Conservation (phyloP, 2,329 filamentous ascomycete genomes). For the Colletotrichum eremochloae region DNA sequence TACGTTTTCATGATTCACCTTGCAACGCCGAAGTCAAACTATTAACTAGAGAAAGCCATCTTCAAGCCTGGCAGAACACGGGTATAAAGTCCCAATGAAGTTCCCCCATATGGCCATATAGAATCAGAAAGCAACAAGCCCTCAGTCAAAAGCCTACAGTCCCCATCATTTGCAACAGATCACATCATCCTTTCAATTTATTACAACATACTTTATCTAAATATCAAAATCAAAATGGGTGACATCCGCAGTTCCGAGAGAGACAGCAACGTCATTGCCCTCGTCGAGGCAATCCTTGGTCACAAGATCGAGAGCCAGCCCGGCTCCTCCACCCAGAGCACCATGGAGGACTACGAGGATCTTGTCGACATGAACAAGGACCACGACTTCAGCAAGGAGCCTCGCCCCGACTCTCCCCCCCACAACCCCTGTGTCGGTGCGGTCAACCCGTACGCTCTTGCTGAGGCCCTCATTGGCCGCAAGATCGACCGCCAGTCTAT, state of each 20-base stretch:
- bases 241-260: slow-evolving; percentile 36
- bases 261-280: slow-evolving; percentile 44
- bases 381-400: slow-evolving; percentile 44
- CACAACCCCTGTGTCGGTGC: slow-evolving; percentile 56
- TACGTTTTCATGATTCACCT: slow-evolving; percentile 35
- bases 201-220: slow-evolving; percentile 37
- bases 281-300: slow-evolving; percentile 56
- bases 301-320: slow-evolving; percentile 49
- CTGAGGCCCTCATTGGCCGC: slow-evolving; percentile 58
- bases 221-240: slow-evolving; percentile 41
- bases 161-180: not conserved
- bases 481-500: slow-evolving; percentile 55
- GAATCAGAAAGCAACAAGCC: not conserved
- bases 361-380: slow-evolving; percentile 48
- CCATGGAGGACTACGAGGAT: slow-evolving; percentile 52
- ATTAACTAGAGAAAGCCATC: not conserved
- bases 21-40: slow-evolving; percentile 13
- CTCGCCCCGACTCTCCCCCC: slow-evolving; percentile 53
- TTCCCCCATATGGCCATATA: accelerated
- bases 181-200: slow-evolving; percentile 17
- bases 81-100: slow-evolving; percentile 26
- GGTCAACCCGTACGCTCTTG: slow-evolving; percentile 60
- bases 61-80: not conserved
- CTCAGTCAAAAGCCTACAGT: not conserved
- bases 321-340: slow-evolving; percentile 45